Conservation (phyloP, 371 early-diverging fungal species). For the Phascolomyces articulosus region DNA sequence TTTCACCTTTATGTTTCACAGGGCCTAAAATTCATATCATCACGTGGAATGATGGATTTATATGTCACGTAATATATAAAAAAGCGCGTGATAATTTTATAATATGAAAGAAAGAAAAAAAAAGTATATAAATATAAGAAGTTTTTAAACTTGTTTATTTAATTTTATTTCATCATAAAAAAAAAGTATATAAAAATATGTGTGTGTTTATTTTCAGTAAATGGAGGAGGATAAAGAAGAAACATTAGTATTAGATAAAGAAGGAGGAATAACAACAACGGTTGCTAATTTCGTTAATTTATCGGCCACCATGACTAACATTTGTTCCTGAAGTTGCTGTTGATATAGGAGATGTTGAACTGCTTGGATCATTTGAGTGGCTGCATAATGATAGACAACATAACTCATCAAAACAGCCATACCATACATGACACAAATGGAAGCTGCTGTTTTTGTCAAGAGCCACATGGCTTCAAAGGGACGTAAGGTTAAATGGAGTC, state of each 20-base stretch:
- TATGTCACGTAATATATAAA: too few species aligned
- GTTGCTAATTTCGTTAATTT: background rate
- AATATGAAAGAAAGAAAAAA: too few species aligned
- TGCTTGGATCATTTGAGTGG: background rate
- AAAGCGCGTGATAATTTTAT: too few species aligned
- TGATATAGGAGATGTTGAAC: slow-evolving; percentile 7
- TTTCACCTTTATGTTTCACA: too few species aligned
- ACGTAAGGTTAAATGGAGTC: slow-evolving; percentile 45
- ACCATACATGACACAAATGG: slow-evolving; percentile 29
- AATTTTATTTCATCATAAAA: too few species aligned
- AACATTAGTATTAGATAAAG: background rate
- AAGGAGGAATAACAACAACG: background rate
- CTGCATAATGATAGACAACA: slow-evolving; percentile 8
- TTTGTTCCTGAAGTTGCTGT: slow-evolving; percentile 18
- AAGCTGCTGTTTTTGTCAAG: slow-evolving; percentile 28
- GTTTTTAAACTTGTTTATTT: too few species aligned
- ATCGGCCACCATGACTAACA: slow-evolving; percentile 13
- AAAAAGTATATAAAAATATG: too few species aligned
- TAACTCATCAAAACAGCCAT: slow-evolving; percentile 23
- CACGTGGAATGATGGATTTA: too few species aligned
- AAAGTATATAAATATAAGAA: too few species aligned
- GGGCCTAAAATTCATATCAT: too few species aligned
- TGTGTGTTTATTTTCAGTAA: too few species aligned
- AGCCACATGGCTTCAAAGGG: slow-evolving; percentile 44
- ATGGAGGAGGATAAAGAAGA: background rate